These are phyloP conservation scores for Ceratobasidium sp. DNA, from an alignment of 1,284 basidiomycete species.

Conservation along the genomic window DNA sequence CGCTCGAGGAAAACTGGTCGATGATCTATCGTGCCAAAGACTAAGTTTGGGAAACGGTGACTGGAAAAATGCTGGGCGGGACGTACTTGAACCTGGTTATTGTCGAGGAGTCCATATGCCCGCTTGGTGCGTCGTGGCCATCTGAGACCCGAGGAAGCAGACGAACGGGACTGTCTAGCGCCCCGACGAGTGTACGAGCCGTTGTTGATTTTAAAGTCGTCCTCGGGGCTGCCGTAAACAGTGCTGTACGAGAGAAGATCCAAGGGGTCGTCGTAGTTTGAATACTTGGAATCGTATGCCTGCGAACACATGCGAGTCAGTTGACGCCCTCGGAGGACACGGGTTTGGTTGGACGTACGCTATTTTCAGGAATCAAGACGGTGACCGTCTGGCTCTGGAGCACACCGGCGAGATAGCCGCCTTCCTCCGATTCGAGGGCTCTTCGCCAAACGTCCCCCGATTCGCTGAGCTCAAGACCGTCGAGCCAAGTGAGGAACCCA, in stretches of 20 bases:
- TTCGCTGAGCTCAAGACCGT: not conserved
- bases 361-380: not conserved
- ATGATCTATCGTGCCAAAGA: slow-evolving; percentile 3
- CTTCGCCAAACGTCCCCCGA: not conserved
- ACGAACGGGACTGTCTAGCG: not conserved
- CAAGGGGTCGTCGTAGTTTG: not conserved
- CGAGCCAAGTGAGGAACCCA: too few species aligned
- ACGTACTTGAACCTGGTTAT: not conserved
- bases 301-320: not conserved
- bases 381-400: not conserved
- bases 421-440: not conserved
- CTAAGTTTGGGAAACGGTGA: not conserved
- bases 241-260: not conserved
- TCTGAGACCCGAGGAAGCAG: not conserved
- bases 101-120: not conserved
- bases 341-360: not conserved
- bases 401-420: not conserved
- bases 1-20: not conserved
- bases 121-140: not conserved
- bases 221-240: not conserved
- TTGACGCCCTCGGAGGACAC: not conserved
- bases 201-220: not conserved
- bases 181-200: not conserved
- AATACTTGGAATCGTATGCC: slow-evolving; percentile 4
- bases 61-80: too few species aligned